Evolutionary conservation across 2,329 filamentous ascomycete species (phyloP).

Genomic region (Colletotrichum coccodes): DNA sequence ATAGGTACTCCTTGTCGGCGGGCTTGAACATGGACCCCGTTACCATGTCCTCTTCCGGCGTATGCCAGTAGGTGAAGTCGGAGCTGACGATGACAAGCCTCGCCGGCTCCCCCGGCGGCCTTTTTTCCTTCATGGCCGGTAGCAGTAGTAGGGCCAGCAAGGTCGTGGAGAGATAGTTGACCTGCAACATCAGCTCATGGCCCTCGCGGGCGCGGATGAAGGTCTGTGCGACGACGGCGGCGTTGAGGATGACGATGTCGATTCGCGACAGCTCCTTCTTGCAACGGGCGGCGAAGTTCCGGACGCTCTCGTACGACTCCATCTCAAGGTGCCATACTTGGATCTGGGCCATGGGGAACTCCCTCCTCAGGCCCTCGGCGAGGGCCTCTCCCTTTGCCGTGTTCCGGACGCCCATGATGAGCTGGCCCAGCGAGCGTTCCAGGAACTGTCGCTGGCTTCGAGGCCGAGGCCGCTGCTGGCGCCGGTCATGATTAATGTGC

Average conservation of each 20-base stretch:
- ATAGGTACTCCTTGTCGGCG: conserved; percentile 43
- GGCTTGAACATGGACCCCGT: conserved; percentile 38
- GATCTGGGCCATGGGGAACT: conserved; percentile 28
- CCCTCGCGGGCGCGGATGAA: conserved; percentile 28
- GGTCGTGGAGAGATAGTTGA: conserved; percentile 42
- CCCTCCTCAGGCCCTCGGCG: conserved; percentile 29
- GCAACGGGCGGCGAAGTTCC: conserved; percentile 24
- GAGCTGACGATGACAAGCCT: conserved; percentile 44
- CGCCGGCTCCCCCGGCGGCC: conserved; percentile 34
- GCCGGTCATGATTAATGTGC: conserved; percentile 54
- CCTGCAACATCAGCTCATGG: conserved; percentile 39
- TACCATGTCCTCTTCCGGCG: conserved; percentile 37
- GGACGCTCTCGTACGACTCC: conserved; percentile 31
- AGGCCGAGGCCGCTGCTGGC: conserved; percentile 54
- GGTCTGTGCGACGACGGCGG: conserved; percentile 13
- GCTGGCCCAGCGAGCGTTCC: conserved; percentile 42
- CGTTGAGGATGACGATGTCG: conserved; percentile 36
- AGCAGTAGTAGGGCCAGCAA: conserved; percentile 36
- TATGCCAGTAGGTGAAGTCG: conserved; percentile 36
- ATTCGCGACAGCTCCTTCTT: conserved; percentile 14
- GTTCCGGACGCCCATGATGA: conserved; percentile 54
- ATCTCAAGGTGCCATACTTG: conserved; percentile 34
- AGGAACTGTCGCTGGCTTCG: conserved; percentile 51
- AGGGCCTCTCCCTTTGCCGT: conserved; percentile 41
- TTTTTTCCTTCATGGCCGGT: conserved; percentile 34